Conservation (phyloP, 306 rosid species). For the Coriaria nepalensis region DNA sequence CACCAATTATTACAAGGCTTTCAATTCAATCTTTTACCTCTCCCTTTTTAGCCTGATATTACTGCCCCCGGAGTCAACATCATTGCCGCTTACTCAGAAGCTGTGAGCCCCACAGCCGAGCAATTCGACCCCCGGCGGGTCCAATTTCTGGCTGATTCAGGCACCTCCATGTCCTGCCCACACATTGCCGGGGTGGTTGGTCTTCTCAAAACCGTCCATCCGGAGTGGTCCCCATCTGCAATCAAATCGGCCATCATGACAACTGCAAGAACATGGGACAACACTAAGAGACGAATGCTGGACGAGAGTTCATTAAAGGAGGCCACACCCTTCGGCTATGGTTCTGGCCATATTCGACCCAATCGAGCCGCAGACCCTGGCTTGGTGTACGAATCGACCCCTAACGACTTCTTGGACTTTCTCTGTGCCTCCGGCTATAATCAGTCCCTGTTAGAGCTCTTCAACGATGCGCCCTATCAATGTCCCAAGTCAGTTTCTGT, state of each 20-base stretch:
- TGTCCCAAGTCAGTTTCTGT: conserved; percentile 24
- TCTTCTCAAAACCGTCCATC: conserved; percentile 49
- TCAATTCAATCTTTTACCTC: not conserved
- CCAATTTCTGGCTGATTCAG: conserved; percentile 43
- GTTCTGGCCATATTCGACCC: conserved; percentile 60
- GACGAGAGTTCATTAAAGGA: conserved; percentile 8
- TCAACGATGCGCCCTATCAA: conserved; percentile 11
- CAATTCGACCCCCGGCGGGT: conserved; percentile 26
- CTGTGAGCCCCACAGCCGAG: conserved; percentile 27
- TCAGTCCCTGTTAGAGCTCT: conserved; percentile 9
- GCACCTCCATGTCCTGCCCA: conserved; percentile 83
- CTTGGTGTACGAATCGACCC: conserved; percentile 47
- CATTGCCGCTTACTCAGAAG: conserved; percentile 45
- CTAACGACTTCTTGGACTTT: conserved; percentile 42
- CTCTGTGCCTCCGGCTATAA: conserved; percentile 45
- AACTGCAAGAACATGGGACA: conserved; percentile 44
- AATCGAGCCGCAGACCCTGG: conserved; percentile 69
- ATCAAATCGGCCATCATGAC: conserved; percentile 63
- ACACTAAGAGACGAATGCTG: conserved; percentile 29
- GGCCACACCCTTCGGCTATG: conserved; percentile 41
- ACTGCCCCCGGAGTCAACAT: conserved; percentile 66
- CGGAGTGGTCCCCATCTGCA: conserved; percentile 53
- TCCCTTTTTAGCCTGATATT: conserved; percentile 46
- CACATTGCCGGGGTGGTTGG: conserved; percentile 64
- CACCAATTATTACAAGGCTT: too few species aligned